Conservation (phyloP, 441 rosid species). For the Erysimum cheiri region DNA sequence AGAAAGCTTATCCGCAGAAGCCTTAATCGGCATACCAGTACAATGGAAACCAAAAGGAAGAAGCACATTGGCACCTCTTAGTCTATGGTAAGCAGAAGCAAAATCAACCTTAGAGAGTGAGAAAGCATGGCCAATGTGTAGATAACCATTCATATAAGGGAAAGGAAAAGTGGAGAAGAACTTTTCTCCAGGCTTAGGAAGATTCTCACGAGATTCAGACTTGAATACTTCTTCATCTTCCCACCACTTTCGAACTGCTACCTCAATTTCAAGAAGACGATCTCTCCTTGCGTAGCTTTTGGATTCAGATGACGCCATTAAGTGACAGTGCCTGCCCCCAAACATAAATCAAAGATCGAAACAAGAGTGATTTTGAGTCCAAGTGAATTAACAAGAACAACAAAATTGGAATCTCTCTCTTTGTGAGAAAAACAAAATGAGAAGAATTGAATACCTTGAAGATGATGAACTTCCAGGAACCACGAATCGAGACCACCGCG, state of each 20-base stretch:
- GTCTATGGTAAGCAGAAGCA: constrained; percentile 83
- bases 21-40: constrained; percentile 96
- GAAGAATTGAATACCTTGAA: constrained; percentile 2
- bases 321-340: constrained; percentile 51
- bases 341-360: constrained; percentile 1
- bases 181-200: constrained; percentile 71
- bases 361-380: neutral
- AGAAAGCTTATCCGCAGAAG: constrained; percentile 86
- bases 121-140: constrained; percentile 92
- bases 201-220: constrained; percentile 61
- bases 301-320: constrained; percentile 66
- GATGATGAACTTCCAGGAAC: constrained; percentile 9
- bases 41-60: constrained; percentile 90
- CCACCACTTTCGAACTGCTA: constrained; percentile 64
- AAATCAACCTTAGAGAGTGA: constrained; percentile 82
- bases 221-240: constrained; percentile 67
- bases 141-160: constrained; percentile 91
- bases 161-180: constrained; percentile 87
- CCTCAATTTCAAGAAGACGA: constrained; percentile 69
- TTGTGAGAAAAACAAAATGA: neutral
- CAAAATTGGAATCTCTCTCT: neutral
- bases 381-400: too few species aligned
- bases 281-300: constrained; percentile 79
- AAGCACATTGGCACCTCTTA: constrained; percentile 82
- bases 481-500: constrained; percentile 15